A percentile compares a stretch with the other conserved stretches of the same genome.
phyloP scores from a whole-genome alignment of 2,329 filamentous ascomycete species.

The Aspergillus intermedius region DNA sequence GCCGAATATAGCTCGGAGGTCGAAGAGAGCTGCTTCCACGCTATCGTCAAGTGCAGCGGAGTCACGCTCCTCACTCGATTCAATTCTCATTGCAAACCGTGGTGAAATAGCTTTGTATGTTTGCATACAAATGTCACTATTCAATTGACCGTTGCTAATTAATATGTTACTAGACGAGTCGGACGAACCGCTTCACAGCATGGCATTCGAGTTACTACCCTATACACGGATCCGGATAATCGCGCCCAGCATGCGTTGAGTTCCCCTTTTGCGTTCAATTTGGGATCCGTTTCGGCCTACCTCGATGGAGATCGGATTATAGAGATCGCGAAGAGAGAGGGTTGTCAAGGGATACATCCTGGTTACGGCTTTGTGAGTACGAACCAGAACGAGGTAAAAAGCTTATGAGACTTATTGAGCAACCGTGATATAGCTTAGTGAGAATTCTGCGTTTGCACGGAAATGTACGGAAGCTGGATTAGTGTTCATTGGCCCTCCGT shows the following conservation, averaged over 20 bases:
- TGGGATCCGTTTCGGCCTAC: conserved; percentile 79
- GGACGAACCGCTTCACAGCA: conserved; percentile 79
- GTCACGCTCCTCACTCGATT: conserved; percentile 48
- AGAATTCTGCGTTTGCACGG: conserved; percentile 85
- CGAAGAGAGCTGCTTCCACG: conserved; percentile 25
- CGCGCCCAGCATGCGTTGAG: conserved; percentile 79
- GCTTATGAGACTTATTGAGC: neutral
- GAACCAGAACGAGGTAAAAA: neutral
- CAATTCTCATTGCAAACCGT: conserved; percentile 90
- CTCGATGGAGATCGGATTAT: conserved; percentile 93
- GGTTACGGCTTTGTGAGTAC: conserved; percentile 74
- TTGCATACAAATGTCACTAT: neutral
- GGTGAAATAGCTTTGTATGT: conserved; percentile 82
- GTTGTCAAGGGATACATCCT: conserved; percentile 87
- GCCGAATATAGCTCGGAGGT: conserved; percentile 22
- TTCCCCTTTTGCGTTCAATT: conserved; percentile 74
- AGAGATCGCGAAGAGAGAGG: conserved; percentile 72
- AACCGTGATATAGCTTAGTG: conserved; percentile 54
- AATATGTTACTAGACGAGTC: conserved; percentile 54
- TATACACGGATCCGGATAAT: conserved; percentile 91
- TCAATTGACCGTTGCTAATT: conserved; percentile 3
- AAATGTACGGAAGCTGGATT: conserved; percentile 85
- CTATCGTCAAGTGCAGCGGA: conserved; percentile 17
- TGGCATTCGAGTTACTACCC: conserved; percentile 85
- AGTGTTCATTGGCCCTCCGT: conserved; percentile 88